These are phyloP conservation scores for Cladosporium oxysporum DNA, from an alignment of 2,329 filamentous ascomycete genomes.

Conservation along the genomic window DNA sequence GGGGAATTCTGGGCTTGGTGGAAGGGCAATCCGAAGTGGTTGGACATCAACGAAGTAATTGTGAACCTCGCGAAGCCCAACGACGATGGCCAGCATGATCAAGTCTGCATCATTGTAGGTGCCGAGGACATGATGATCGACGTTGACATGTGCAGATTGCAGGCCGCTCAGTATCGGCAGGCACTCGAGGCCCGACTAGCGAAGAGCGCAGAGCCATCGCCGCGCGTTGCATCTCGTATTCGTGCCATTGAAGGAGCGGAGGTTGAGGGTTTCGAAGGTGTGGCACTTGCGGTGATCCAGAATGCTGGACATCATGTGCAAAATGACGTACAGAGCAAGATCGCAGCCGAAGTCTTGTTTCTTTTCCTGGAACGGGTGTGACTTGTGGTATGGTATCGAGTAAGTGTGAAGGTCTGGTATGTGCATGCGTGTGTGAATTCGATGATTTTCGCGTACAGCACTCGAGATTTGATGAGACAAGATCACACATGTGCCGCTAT, in stretches of 20 bases:
- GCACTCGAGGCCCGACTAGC: slow-evolving; percentile 31
- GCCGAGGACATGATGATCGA: slow-evolving; percentile 48
- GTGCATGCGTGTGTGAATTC: neutral
- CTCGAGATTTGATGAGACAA: neutral
- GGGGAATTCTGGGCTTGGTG: slow-evolving; percentile 42
- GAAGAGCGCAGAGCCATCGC: neutral
- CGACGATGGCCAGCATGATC: slow-evolving; percentile 25
- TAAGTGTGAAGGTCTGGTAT: neutral
- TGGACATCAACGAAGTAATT: slow-evolving; percentile 43
- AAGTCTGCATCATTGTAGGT: slow-evolving; percentile 46
- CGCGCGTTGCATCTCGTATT: neutral
- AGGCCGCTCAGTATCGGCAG: slow-evolving; percentile 44
- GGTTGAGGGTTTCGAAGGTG: slow-evolving; percentile 34
- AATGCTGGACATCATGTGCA: slow-evolving; percentile 56
- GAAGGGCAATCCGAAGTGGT: slow-evolving; percentile 17
- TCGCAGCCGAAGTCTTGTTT: slow-evolving; percentile 40
- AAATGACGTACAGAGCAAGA: slow-evolving; percentile 54
- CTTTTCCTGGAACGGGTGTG: slow-evolving; percentile 10
- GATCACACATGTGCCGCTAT: neutral
- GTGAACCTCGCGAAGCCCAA: slow-evolving; percentile 37
- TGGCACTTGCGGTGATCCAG: slow-evolving; percentile 46
- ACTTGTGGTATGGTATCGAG: neutral
- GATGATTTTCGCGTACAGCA: neutral
- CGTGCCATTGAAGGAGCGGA: neutral
- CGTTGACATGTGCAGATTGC: slow-evolving; percentile 39